phyloP scores from a whole-genome alignment of 192 early-diverging fungal species.

The Umbelopsis isabellina region DNA sequence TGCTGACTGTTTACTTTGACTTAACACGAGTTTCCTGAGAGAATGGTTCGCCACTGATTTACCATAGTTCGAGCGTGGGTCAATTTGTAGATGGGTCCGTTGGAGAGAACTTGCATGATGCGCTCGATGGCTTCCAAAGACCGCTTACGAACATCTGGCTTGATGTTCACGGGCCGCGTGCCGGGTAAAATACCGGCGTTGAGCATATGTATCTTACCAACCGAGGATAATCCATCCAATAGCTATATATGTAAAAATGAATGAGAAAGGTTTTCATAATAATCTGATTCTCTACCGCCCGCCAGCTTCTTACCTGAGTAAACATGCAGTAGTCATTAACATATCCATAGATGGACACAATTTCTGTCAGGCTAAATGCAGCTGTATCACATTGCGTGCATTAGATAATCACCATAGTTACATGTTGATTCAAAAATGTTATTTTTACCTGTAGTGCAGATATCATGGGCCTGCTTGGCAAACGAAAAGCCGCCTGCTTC shows the following conservation, averaged over 20 bases:
- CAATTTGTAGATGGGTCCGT: slow-evolving; percentile 11
- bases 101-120: slow-evolving; percentile 5
- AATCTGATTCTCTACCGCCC: neutral
- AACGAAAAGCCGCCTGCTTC: neutral
- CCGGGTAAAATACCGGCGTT: neutral
- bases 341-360: slow-evolving; percentile 15
- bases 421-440: no score
- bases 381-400: neutral
- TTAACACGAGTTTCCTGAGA: neutral
- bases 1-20: no score
- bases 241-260: neutral
- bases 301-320: neutral
- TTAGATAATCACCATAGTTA: no score
- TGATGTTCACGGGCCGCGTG: neutral
- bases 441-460: slow-evolving; percentile 13
- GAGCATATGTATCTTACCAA: neutral
- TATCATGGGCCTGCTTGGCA: slow-evolving; percentile 8
- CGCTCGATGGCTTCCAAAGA: slow-evolving; percentile 1
- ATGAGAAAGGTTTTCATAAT: neutral
- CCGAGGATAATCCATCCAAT: neutral
- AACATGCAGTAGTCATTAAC: slow-evolving; percentile 17
- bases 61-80: slow-evolving; percentile 4
- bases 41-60: neutral
- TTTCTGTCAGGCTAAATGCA: slow-evolving; percentile 17
- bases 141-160: neutral